Conservation (phyloP, 2,329 filamentous ascomycete genomes). For the Fusarium xyrophilum region DNA sequence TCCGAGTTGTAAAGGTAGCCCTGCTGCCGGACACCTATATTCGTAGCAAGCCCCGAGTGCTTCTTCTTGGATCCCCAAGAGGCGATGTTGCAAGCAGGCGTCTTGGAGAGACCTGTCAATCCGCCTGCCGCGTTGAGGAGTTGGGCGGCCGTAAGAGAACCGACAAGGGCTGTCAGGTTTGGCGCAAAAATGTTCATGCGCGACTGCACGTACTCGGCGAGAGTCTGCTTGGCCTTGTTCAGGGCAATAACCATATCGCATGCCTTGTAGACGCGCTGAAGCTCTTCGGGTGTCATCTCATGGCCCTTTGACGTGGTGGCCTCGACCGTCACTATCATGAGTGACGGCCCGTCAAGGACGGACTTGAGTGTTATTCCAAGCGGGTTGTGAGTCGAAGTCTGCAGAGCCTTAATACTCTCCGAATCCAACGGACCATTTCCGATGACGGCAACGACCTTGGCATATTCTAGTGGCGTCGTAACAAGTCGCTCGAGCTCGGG, state of each 20-base stretch:
- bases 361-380: slow-evolving; percentile 77
- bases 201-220: slow-evolving; percentile 95
- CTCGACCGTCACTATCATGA: slow-evolving; percentile 97
- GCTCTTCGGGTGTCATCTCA: slow-evolving; percentile 76
- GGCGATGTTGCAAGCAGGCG: slow-evolving; percentile 89
- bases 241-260: slow-evolving; percentile 90
- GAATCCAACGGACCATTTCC: slow-evolving; percentile 88
- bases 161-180: slow-evolving; percentile 88
- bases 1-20: slow-evolving; percentile 93
- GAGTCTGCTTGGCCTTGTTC: slow-evolving; percentile 82
- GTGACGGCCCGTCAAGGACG: slow-evolving; percentile 83
- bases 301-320: slow-evolving; percentile 87
- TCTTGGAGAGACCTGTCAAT: slow-evolving; percentile 85
- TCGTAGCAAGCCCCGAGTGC: slow-evolving; percentile 86
- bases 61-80: slow-evolving; percentile 91
- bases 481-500: slow-evolving; percentile 91
- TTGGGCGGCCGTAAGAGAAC: slow-evolving; percentile 91
- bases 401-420: slow-evolving; percentile 79
- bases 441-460: slow-evolving; percentile 91
- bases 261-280: slow-evolving; percentile 75
- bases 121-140: slow-evolving; percentile 95
- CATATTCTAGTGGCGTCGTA: slow-evolving; percentile 91
- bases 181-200: slow-evolving; percentile 97
- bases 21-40: slow-evolving; percentile 88
- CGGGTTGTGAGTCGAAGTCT: slow-evolving; percentile 78